Conservation (phyloP, 495 filamentous ascomycete genomes). For the Annulohypoxylon nitens region DNA sequence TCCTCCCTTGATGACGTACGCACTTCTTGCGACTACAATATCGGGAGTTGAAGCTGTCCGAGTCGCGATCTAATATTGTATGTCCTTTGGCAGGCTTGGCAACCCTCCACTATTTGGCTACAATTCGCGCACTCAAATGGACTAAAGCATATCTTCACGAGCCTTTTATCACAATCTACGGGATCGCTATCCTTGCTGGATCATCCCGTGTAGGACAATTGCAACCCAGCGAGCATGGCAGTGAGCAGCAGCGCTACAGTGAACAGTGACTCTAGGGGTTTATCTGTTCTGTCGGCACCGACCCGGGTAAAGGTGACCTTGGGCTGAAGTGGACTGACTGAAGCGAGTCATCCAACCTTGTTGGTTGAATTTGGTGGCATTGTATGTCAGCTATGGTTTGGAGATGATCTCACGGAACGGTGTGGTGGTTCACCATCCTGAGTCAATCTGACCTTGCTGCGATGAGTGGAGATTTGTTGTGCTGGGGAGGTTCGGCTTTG, state of each 20-base stretch:
- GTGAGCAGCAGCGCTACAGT: conserved; percentile 57
- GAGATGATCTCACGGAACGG: neutral
- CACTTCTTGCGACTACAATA: conserved; percentile 45
- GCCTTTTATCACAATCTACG: conserved; percentile 47
- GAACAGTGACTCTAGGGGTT: neutral
- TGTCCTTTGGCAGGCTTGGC: conserved; percentile 64
- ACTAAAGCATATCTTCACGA: conserved; percentile 38
- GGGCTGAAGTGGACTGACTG: conserved; percentile 5
- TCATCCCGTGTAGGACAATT: conserved; percentile 40
- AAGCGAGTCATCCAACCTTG: conserved; percentile 18
- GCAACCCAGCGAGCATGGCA: conserved; percentile 74
- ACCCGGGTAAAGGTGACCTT: conserved; percentile 16
- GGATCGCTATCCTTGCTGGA: conserved; percentile 48
- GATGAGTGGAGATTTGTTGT: conserved; percentile 9
- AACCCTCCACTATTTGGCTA: conserved; percentile 56
- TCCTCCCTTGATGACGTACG: conserved; percentile 55
- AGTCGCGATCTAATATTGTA: conserved; percentile 56
- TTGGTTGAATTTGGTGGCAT: conserved; percentile 14
- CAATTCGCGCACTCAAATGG: conserved; percentile 44
- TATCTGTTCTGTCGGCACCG: conserved; percentile 5
- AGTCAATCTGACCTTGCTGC: conserved; percentile 1
- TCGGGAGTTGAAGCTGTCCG: conserved; percentile 65
- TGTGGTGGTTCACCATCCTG: conserved; percentile 17
- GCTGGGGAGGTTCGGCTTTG: conserved; percentile 3
- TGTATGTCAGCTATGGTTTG: conserved; percentile 8